Percentiles rank a stretch among this genome's conserved stretches.
phyloP scores from a whole-genome alignment of 129 eudicot genomes.

The Daucus carota region DNA sequence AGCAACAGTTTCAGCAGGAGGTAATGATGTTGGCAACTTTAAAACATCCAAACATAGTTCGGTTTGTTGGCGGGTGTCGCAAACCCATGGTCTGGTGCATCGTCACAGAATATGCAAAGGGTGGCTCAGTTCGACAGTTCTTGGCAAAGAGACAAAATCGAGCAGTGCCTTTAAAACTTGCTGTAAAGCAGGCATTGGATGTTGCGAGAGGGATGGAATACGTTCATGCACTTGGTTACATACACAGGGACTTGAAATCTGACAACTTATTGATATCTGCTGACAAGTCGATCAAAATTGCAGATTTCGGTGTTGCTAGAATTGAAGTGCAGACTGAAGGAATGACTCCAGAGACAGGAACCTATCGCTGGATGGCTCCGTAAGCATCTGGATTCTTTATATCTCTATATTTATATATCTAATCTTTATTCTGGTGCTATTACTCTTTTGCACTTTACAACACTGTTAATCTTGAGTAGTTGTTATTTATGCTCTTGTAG shows the following conservation, averaged over 20 bases:
- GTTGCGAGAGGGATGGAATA: conserved; percentile 98
- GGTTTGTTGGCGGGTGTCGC: conserved; percentile 94
- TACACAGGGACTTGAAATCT: conserved; percentile 89
- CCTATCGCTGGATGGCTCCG: conserved; percentile 99
- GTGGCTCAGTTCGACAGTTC: conserved; percentile 97
- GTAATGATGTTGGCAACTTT: conserved; percentile 91
- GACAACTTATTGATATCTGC: conserved; percentile 88
- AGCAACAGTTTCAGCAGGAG: conserved; percentile 96
- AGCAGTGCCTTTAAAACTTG: conserved; percentile 79
- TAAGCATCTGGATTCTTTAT: conserved; percentile 30
- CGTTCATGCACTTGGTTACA: conserved; percentile 84
- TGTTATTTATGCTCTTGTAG: not conserved
- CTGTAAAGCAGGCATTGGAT: conserved; percentile 97
- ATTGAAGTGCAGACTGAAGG: conserved; percentile 99
- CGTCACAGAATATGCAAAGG: conserved; percentile 93
- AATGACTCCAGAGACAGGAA: conserved; percentile 99
- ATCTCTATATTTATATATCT: not conserved
- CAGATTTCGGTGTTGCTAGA: conserved; percentile 97
- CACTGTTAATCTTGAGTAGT: not conserved
- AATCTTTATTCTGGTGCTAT: not conserved
- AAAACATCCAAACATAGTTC: conserved; percentile 86
- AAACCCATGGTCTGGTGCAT: conserved; percentile 99
- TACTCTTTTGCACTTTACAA: not conserved
- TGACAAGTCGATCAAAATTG: conserved; percentile 90
- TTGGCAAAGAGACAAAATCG: conserved; percentile 71